Evolutionary conservation across 768 basidiomycete genomes (phyloP).

Genomic region (Xerocomellus intermedius): DNA sequence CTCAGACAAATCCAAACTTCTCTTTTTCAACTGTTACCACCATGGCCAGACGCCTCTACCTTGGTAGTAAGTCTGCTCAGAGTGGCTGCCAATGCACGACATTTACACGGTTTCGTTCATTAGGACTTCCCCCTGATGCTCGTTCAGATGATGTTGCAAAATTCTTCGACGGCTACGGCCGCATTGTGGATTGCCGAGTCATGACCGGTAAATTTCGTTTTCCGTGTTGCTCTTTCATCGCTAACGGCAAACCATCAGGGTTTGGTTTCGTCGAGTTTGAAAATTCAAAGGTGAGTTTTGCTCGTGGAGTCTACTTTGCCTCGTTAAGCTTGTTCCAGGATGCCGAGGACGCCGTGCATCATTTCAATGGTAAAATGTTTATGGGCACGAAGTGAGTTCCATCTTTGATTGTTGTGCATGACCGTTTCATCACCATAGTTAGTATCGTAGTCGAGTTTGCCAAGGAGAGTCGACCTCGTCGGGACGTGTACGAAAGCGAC

Average conservation of each 20-base stretch:
- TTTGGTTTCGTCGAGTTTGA: slow-evolving; percentile 99
- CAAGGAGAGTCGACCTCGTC: slow-evolving; percentile 85
- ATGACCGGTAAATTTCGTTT: slow-evolving; percentile 75
- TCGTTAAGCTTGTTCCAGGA: slow-evolving; percentile 53
- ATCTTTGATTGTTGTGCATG: neutral
- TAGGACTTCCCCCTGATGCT: slow-evolving; percentile 81
- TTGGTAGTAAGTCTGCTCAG: slow-evolving; percentile 60
- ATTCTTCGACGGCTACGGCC: slow-evolving; percentile 88
- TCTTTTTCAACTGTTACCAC: slow-evolving; percentile 34
- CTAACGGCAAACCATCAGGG: slow-evolving; percentile 44
- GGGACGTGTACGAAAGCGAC: slow-evolving; percentile 66
- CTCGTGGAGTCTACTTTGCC: neutral
- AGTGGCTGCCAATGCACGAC: slow-evolving; percentile 2
- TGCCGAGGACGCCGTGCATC: slow-evolving; percentile 88
- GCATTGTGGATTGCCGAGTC: slow-evolving; percentile 86
- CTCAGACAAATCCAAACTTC: slow-evolving; percentile 29
- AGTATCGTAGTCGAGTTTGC: slow-evolving; percentile 97
- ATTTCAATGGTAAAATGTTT: slow-evolving; percentile 86
- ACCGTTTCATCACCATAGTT: slow-evolving; percentile 1
- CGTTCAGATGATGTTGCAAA: slow-evolving; percentile 83
- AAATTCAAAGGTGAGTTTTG: slow-evolving; percentile 56
- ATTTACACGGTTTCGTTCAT: neutral
- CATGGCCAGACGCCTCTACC: slow-evolving; percentile 85
- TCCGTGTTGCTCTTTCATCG: neutral
- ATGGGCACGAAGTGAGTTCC: slow-evolving; percentile 68